phyloP scores from a whole-genome alignment of 805 yeast species.

The Candida xiaguanensis region DNA sequence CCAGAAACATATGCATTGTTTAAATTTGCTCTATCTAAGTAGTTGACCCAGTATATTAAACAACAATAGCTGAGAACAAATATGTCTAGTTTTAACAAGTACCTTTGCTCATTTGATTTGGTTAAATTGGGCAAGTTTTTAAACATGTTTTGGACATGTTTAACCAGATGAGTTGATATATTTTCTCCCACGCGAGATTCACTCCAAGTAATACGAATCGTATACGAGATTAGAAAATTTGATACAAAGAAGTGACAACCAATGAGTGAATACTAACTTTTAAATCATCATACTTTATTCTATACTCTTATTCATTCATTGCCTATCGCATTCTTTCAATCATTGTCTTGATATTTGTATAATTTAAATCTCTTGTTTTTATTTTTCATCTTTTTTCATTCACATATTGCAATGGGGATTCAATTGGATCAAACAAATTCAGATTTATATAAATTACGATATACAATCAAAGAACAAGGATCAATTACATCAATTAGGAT shows the following conservation, averaged over 20 bases:
- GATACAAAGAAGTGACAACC: too few relatives aligned
- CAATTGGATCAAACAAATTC: neutral
- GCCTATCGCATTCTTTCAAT: too few relatives aligned
- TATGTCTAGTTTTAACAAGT: slow-evolving; percentile 36
- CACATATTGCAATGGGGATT: neutral
- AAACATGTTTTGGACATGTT: slow-evolving; percentile 4
- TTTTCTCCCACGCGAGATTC: too few relatives aligned
- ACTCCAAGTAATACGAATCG: too few relatives aligned
- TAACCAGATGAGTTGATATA: neutral
- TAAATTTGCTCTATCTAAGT: slow-evolving; percentile 57
- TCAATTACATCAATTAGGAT: slow-evolving; percentile 47
- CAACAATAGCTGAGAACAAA: slow-evolving; percentile 40
- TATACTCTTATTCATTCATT: too few relatives aligned
- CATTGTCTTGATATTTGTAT: too few relatives aligned
- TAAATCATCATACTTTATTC: too few relatives aligned
- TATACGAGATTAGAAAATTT: too few relatives aligned
- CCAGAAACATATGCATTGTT: slow-evolving; percentile 69
- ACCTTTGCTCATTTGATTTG: slow-evolving; percentile 26
- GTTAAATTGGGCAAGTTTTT: slow-evolving; percentile 36
- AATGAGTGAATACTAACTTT: too few relatives aligned
- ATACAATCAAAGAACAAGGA: neutral
- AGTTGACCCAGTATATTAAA: slow-evolving; percentile 61
- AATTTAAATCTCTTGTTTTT: too few relatives aligned
- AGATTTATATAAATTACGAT: slow-evolving; percentile 5
- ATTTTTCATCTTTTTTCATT: neutral